phyloP scores from a whole-genome alignment of 2,329 filamentous ascomycete species.

The Curvularia verruculosa region DNA sequence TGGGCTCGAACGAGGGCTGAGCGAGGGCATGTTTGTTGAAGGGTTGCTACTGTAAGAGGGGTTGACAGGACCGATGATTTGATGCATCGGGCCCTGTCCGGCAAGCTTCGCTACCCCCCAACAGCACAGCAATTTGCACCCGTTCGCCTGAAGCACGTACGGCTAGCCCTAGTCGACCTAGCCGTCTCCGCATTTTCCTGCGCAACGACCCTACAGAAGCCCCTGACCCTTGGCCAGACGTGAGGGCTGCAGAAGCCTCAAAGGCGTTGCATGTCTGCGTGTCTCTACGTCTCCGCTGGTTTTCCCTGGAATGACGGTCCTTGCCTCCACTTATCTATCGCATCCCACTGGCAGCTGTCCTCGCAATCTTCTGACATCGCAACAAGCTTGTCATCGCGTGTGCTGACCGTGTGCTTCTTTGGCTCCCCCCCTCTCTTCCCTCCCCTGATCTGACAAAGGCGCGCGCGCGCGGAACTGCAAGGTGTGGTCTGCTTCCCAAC shows the following conservation, averaged over 20 bases:
- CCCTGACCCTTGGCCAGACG: conserved; percentile 49
- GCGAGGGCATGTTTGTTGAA: conserved; percentile 15
- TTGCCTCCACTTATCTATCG: conserved; percentile 34
- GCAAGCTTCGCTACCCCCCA: conserved; percentile 42
- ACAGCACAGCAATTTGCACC: conserved; percentile 47
- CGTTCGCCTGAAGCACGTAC: conserved; percentile 49
- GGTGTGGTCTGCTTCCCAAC: conserved; percentile 34
- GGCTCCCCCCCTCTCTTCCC: conserved; percentile 2
- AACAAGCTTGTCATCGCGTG: conserved; percentile 31
- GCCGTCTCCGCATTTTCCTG: conserved; percentile 51
- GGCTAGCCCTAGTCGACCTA: conserved; percentile 47
- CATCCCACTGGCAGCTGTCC: conserved; percentile 29
- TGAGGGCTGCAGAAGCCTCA: conserved; percentile 50
- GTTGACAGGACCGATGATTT: conserved; percentile 41
- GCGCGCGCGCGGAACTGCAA: conserved; percentile 29
- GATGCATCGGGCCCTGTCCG: conserved; percentile 37
- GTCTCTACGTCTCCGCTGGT: conserved; percentile 41
- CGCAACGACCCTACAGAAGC: conserved; percentile 48
- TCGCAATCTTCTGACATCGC: conserved; percentile 29
- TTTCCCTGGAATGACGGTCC: conserved; percentile 45
- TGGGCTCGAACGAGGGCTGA: conserved; percentile 24
- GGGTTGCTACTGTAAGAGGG: conserved; percentile 26
- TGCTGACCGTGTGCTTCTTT: conserved; percentile 17
- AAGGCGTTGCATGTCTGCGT: conserved; percentile 48
- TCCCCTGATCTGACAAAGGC: conserved; percentile 30